Evolutionary conservation across 805 yeast species (phyloP), one percentile per base, ranked within the genome.

Genomic region (Wickerhamiella brachini): DNA sequence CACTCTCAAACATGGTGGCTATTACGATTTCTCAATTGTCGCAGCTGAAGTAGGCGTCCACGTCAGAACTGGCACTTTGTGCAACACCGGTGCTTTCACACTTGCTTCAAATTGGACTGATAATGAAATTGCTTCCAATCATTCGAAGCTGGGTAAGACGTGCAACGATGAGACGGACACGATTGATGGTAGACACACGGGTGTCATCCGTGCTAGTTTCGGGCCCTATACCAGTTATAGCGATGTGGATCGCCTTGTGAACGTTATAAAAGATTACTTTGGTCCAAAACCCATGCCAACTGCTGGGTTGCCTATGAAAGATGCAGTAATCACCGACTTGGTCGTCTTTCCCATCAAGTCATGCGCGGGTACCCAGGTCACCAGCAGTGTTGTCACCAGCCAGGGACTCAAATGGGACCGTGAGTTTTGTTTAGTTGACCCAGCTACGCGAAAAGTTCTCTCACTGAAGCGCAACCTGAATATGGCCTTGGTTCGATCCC

Each of bases 151-250:
- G 13, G 76, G 76, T 1, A 74, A 70, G 49, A 64, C 58, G 29
- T 73, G 77, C 60, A 75, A 74, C 18, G 76, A 73, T 52, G 56
- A 57, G 7, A 63, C 64, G 58, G 76, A 73, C 53, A 45, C 67
- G 9, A 62, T 72, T 9, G 54, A 68, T 44, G 69, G 67, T 1
- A 56, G 53, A 24, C 68, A 71, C 7, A 71, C 74, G 0, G 77
- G 77, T 1, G 72, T 65, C 0, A 57, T 71, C 2, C 57, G 77
- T 31, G 62, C 68, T 12, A 69, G 74, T 53, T 60, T 71, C 48
- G 76, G 76, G 2, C 71, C 76, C 0, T 68, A 68, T 64, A 61
- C 68, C 2, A 51, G 57, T 4, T 21, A 26, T 4, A 55, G 54
- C 0, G 76, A 73, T 29, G 60, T 70, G 12, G 71, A 69, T 42